These are phyloP conservation scores for Trichophyton simii DNA, from an alignment of 2,329 filamentous ascomycete genomes.

Conservation along the genomic window DNA sequence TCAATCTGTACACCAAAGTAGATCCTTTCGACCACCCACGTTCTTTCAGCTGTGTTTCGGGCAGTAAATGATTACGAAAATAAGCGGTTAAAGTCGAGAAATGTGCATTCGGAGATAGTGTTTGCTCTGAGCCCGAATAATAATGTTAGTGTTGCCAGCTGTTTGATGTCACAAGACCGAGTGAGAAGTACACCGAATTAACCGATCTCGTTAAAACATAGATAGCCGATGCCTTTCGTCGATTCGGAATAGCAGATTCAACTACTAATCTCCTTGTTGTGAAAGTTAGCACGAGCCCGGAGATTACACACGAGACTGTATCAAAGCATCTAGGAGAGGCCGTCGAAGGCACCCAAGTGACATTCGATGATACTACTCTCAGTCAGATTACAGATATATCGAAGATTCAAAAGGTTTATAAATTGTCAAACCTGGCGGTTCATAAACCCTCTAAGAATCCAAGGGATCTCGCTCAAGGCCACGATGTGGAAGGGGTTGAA, in stretches of 20 bases:
- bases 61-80: slow-evolving; percentile 56
- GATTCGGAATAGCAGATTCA: slow-evolving; percentile 64
- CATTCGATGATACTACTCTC: slow-evolving; percentile 54
- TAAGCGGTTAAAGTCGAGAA: slow-evolving; percentile 58
- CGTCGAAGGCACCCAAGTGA: slow-evolving; percentile 48
- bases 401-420: slow-evolving; percentile 75
- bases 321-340: slow-evolving; percentile 48
- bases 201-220: slow-evolving; percentile 25
- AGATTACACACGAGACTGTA: slow-evolving; percentile 36
- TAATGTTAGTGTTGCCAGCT: slow-evolving; percentile 47
- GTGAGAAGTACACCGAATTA: background rate
- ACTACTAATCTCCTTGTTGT: slow-evolving; percentile 65
- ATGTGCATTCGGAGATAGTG: slow-evolving; percentile 82
- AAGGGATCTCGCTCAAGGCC: background rate
- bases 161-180: background rate
- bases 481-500: background rate
- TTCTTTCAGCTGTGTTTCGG: slow-evolving; percentile 63
- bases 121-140: slow-evolving; percentile 67
- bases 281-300: slow-evolving; percentile 53
- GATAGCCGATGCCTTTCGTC: slow-evolving; percentile 86
- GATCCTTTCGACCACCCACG: slow-evolving; percentile 60
- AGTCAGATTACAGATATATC: slow-evolving; percentile 48
- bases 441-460: background rate
- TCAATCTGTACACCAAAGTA: slow-evolving; percentile 21
- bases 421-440: slow-evolving; percentile 38